Evolutionary conservation across 2,329 filamentous ascomycete species (phyloP), one percentile per base, ranked within the genome.

Genomic region (Leptoxyphium fumago): DNA sequence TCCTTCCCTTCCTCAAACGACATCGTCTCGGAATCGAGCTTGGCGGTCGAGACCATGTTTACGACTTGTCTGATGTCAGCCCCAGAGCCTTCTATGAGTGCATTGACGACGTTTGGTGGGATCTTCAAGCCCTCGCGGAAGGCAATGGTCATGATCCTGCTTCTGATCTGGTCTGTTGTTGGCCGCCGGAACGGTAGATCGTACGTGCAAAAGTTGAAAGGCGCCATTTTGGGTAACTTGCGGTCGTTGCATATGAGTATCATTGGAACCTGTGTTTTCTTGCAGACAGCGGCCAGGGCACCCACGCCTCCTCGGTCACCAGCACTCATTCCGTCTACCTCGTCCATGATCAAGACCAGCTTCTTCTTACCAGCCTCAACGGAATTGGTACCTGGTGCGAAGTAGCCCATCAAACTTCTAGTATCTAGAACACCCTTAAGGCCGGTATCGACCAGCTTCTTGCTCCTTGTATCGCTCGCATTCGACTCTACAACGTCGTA

Each of bases 221-320:
- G 91, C 65, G 89, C 95, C 91, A 98, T 98, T 72, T 98, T 98
- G 28, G 83, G 91, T 49, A 88, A 68, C 52, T 75, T 80, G 53
- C 91, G 82, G 59, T 98, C 91, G 62, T 98, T 98, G 74, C 91
- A 98, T 54, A 98, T 96, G 44, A 98, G 73, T 53, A 98, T 96
- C 60, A 98, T 81, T 1, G 91, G 91, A 18, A 98, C 79, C 53
- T 91, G 80, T 0, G 88, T 91, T 71, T 94, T 95, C 67, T 84
- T 94, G 72, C 89, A 95, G 43, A 94, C 82, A 46, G 91, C 86
- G 45, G 91, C 89, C 45, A 98, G 72, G 28, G 91, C 91, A 42
- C 88, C 91, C 40, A 98, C 91, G 62, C 91, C 91, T 52, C 91
- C 91, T 48, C 91, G 81, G 60, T 98, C 91, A 59, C 91, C 91